Evolutionary conservation across 2,329 filamentous ascomycete genomes (phyloP).

Genomic region (Talaromyces sp.): DNA sequence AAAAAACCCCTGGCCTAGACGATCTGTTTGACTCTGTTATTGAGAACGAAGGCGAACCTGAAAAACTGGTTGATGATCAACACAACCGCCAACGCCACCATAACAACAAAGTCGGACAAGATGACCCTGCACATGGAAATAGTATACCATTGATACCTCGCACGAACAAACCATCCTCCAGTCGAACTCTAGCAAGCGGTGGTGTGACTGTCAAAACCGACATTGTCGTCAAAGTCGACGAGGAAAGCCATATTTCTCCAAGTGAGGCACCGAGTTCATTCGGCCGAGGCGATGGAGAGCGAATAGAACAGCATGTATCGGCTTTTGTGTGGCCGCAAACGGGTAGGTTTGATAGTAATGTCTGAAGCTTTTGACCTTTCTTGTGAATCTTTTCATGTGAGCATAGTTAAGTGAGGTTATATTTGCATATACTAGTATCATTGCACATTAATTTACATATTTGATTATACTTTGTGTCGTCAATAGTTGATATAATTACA

Average conservation of each 20-base stretch:
- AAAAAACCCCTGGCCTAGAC: neutral
- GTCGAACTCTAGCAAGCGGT: neutral
- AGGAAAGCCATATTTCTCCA: constrained; percentile 1
- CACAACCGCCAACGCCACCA: neutral
- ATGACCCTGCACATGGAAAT: neutral
- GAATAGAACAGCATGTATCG: constrained; percentile 1
- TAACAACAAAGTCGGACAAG: neutral
- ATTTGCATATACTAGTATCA: neutral
- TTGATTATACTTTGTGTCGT: neutral
- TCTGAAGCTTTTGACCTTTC: neutral
- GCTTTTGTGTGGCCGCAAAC: neutral
- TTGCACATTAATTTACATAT: neutral
- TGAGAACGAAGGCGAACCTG: neutral
- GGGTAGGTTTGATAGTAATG: neutral
- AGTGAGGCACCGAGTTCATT: neutral
- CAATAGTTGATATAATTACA: neutral
- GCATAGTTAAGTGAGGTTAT: neutral
- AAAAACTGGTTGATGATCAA: neutral
- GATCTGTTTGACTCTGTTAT: neutral
- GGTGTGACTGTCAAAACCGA: constrained; percentile 27
- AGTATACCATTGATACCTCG: neutral
- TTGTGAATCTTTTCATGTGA: neutral
- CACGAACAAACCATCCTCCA: neutral
- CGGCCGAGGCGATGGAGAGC: neutral
- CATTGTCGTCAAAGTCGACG: constrained; percentile 25